Evolutionary conservation across 306 rosid species (phyloP).

Genomic region (Vicia faba): DNA sequence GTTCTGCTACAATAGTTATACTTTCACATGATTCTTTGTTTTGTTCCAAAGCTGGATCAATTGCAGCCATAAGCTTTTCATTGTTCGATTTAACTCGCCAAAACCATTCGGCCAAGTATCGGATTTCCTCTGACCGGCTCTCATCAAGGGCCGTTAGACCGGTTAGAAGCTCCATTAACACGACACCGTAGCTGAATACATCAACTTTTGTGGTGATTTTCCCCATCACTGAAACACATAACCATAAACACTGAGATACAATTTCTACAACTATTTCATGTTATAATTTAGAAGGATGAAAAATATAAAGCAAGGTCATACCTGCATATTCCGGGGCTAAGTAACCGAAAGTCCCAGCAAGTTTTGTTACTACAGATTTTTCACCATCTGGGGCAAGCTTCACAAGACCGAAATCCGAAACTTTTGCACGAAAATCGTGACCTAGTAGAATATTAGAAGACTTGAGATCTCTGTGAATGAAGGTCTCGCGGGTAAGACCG

Average conservation of each 20-base stretch:
- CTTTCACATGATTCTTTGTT: slow-evolving; percentile 55
- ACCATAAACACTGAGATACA: neutral
- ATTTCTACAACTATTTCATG: slow-evolving; percentile 18
- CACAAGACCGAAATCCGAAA: slow-evolving; percentile 82
- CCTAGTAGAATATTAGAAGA: slow-evolving; percentile 77
- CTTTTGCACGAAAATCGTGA: slow-evolving; percentile 75
- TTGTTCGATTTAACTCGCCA: slow-evolving; percentile 65
- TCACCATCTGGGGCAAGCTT: slow-evolving; percentile 79
- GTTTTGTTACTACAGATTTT: slow-evolving; percentile 67
- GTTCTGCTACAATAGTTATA: slow-evolving; percentile 56
- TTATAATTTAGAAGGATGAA: slow-evolving; percentile 29
- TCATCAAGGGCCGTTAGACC: slow-evolving; percentile 80
- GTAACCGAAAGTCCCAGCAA: slow-evolving; percentile 90
- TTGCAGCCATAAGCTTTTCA: slow-evolving; percentile 61
- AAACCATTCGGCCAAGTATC: slow-evolving; percentile 79
- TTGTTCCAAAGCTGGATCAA: slow-evolving; percentile 60
- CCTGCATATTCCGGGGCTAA: slow-evolving; percentile 94
- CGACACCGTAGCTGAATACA: slow-evolving; percentile 84
- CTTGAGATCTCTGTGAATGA: slow-evolving; percentile 83
- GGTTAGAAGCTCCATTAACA: slow-evolving; percentile 75
- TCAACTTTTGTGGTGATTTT: slow-evolving; percentile 83
- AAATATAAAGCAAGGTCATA: slow-evolving; percentile 33
- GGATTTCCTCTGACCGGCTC: slow-evolving; percentile 77
- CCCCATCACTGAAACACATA: slow-evolving; percentile 73
- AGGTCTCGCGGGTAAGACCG: slow-evolving; percentile 65